These are phyloP conservation scores for Hebeloma cylindrosporum DNA, from an alignment of 768 basidiomycete species.

Conservation along the genomic window DNA sequence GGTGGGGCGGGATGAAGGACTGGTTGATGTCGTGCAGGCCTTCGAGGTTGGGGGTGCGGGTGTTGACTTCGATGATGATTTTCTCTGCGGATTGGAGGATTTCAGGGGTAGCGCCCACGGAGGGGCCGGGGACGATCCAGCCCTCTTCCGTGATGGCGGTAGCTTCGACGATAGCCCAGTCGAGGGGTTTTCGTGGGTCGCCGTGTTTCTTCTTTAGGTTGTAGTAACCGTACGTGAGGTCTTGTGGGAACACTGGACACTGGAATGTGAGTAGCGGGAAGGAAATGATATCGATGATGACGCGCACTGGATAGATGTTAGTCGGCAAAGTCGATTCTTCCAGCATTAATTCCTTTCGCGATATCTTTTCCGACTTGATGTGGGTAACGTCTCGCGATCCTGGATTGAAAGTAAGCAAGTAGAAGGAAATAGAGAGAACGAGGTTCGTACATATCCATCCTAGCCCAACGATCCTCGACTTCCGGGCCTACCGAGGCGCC, in stretches of 20 bases:
- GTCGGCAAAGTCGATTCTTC: constrained; percentile 47
- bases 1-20: constrained; percentile 41
- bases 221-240: constrained; percentile 49
- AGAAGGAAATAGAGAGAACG: background rate
- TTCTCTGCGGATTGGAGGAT: constrained; percentile 48
- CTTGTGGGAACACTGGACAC: constrained; percentile 47
- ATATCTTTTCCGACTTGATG: constrained; percentile 52
- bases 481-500: constrained; percentile 50
- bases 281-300: background rate
- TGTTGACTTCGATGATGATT: constrained; percentile 53
- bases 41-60: constrained; percentile 44
- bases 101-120: constrained; percentile 48
- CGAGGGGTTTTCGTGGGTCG: constrained; percentile 42
- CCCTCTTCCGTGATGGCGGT: constrained; percentile 51
- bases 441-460: constrained; percentile 41
- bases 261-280: background rate
- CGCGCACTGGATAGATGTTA: constrained; percentile 48
- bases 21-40: constrained; percentile 51
- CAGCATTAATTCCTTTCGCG: constrained; percentile 48
- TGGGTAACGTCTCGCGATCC: constrained; percentile 40
- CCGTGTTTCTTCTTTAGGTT: constrained; percentile 43
- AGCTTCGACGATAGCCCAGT: constrained; percentile 53
- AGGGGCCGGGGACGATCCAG: constrained; percentile 45
- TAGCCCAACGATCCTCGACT: constrained; percentile 49
- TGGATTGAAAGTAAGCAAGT: constrained; percentile 2